Percentiles rank a stretch among this genome's conserved stretches.
Conservation (phyloP, 805 yeast species). For the Nadsonia fulvescens region DNA sequence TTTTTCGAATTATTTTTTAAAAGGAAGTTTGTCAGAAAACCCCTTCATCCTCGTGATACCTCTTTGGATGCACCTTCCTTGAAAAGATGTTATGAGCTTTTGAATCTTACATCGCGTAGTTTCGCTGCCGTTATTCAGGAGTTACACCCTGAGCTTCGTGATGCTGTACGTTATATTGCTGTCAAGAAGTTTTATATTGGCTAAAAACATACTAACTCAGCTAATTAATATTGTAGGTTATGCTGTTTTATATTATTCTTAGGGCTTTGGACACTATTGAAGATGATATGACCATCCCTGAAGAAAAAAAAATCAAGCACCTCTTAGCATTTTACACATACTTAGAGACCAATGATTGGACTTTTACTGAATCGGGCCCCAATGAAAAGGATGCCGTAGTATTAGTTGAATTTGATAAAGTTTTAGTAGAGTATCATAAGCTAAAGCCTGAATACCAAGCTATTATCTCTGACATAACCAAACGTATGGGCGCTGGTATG, state of each 20-base stretch:
- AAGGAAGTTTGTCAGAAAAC: constrained; percentile 32
- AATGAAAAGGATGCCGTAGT: constrained; percentile 70
- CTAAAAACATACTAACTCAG: not conserved
- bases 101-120: constrained; percentile 65
- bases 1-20: constrained; percentile 1
- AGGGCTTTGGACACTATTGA: constrained; percentile 92
- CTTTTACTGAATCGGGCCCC: constrained; percentile 50
- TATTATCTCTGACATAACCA: constrained; percentile 58
- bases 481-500: constrained; percentile 94
- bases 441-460: constrained; percentile 62
- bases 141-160: constrained; percentile 74
- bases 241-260: constrained; percentile 69
- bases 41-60: constrained; percentile 31
- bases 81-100: constrained; percentile 46
- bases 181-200: not conserved
- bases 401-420: constrained; percentile 55
- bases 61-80: constrained; percentile 26
- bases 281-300: constrained; percentile 81
- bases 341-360: constrained; percentile 55
- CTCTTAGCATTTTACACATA: constrained; percentile 51
- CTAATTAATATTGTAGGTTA: too few relatives aligned
- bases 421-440: constrained; percentile 53
- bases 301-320: constrained; percentile 53
- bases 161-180: too few relatives aligned
- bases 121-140: constrained; percentile 89